These are phyloP conservation scores for Casuarina cunninghamiana DNA, from an alignment of 306 rosid species.

Conservation along the genomic window DNA sequence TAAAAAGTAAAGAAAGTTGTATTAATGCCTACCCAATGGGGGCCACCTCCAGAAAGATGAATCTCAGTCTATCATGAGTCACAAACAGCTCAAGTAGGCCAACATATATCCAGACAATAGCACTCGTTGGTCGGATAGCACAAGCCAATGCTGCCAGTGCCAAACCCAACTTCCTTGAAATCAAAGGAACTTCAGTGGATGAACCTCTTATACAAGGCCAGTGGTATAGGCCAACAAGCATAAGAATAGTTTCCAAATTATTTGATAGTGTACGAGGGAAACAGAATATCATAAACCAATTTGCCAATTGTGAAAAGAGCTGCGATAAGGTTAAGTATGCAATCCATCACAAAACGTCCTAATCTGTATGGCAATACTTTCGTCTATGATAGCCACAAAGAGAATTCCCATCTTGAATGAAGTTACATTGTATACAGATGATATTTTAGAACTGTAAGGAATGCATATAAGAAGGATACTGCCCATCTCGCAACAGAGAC, in stretches of 20 bases:
- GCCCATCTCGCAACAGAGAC: constrained; percentile 72
- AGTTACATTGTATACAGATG: neutral
- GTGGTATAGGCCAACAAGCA: constrained; percentile 71
- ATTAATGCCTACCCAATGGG: constrained; percentile 76
- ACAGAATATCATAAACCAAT: constrained; percentile 90
- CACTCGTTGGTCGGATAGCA: constrained; percentile 88
- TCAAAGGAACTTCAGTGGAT: constrained; percentile 28
- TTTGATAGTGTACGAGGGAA: constrained; percentile 80
- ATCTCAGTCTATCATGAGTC: constrained; percentile 47
- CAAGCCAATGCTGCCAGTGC: constrained; percentile 74
- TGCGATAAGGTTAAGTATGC: constrained; percentile 56
- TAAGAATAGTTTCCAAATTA: constrained; percentile 86
- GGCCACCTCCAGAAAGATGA: constrained; percentile 71
- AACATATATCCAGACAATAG: constrained; percentile 78
- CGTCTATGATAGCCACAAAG: constrained; percentile 12
- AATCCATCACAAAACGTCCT: constrained; percentile 1
- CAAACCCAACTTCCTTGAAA: constrained; percentile 80
- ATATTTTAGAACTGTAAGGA: neutral
- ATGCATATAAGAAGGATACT: constrained; percentile 61
- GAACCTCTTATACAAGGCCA: constrained; percentile 86
- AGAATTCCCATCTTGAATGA: constrained; percentile 11
- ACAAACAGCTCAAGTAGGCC: constrained; percentile 67
- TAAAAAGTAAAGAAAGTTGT: constrained; percentile 19
- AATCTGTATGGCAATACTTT: neutral
- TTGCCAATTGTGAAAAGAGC: constrained; percentile 82